A percentile compares a stretch with the other conserved stretches of the same genome.
Conservation (phyloP, 2,329 filamentous ascomycete genomes). For the Cercospora zeae-maydis region DNA sequence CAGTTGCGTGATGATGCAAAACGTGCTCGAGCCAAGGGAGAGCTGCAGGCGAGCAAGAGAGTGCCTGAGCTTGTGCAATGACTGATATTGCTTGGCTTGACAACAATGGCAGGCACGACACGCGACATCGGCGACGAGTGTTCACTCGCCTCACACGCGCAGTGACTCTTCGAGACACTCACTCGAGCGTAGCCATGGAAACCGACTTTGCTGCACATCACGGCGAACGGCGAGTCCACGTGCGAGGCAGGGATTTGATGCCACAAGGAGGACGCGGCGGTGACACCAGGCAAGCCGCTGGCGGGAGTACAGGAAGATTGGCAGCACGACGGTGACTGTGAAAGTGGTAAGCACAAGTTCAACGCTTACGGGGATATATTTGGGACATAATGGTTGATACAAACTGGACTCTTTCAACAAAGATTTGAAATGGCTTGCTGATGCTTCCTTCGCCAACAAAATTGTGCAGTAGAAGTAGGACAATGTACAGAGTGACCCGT, state of each 20-base stretch:
- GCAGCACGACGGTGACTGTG: not conserved
- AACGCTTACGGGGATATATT: not conserved
- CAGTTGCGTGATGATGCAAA: not conserved
- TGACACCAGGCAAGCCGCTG: not conserved
- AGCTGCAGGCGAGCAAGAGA: not conserved
- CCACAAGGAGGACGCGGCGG: not conserved
- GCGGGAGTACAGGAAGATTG: not conserved
- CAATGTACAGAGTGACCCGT: not conserved
- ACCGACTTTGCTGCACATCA: not conserved
- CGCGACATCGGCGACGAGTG: not conserved
- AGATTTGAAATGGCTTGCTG: not conserved
- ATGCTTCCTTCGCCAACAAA: not conserved
- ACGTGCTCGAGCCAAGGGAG: conserved; percentile 1
- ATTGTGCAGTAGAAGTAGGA: not conserved
- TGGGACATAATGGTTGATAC: not conserved
- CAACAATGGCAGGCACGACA: conserved; percentile 2
- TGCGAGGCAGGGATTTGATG: not conserved
- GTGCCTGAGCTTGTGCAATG: not conserved
- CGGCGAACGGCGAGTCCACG: not conserved
- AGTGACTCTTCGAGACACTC: not conserved
- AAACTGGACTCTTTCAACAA: not conserved
- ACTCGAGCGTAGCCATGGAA: not conserved
- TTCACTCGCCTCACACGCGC: not conserved
- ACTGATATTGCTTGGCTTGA: conserved; percentile 1
- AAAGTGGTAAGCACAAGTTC: not conserved